Evolutionary conservation across 176 grass and related monocot species (phyloP).

Genomic region (Avena eriantha): DNA sequence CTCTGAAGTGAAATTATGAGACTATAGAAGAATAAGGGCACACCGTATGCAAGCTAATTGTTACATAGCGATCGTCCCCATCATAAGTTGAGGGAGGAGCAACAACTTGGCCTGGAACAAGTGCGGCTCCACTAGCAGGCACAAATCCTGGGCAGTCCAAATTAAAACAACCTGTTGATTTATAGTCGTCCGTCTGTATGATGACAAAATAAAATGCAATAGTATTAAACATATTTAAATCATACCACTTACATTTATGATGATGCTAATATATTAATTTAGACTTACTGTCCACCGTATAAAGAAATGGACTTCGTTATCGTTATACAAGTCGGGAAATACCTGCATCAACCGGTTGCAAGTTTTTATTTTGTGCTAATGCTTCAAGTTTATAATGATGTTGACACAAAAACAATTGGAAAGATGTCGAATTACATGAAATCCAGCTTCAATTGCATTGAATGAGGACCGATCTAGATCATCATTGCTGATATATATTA

Average conservation of each 20-base stretch:
- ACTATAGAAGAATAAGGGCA: not conserved
- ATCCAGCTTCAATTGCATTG: slow-evolving; percentile 14
- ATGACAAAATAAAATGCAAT: not conserved
- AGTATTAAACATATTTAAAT: not conserved
- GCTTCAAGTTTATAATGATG: not conserved
- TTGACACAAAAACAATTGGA: not conserved
- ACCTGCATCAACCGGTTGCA: slow-evolving; percentile 3
- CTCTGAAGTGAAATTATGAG: not conserved
- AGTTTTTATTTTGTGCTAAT: not conserved
- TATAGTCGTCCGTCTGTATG: not conserved
- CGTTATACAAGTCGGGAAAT: not conserved
- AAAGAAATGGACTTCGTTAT: slow-evolving; percentile 10
- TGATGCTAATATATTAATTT: not conserved
- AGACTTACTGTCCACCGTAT: not conserved
- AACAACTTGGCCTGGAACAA: not conserved
- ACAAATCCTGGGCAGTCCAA: not conserved
- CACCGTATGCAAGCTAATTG: not conserved
- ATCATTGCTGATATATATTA: slow-evolving; percentile 1
- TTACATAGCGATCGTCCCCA: not conserved
- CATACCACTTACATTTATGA: not conserved
- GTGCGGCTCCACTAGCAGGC: not conserved
- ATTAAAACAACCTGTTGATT: not conserved
- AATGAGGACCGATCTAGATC: not conserved
- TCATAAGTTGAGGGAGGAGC: not conserved
- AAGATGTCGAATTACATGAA: not conserved